phyloP scores from a whole-genome alignment of 805 yeast genomes.

The Blastobotrys terrestris region DNA sequence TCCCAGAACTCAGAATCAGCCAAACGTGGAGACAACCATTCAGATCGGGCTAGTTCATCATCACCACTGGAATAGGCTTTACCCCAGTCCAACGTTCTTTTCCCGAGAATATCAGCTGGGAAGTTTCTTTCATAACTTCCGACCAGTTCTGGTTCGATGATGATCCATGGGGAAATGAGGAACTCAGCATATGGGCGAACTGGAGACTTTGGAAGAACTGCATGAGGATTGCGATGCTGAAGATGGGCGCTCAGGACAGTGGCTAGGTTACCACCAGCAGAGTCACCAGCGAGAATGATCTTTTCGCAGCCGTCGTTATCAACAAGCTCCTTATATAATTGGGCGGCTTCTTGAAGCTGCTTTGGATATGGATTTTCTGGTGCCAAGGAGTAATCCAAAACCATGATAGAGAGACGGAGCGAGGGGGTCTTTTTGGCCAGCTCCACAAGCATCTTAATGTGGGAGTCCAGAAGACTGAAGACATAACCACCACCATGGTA shows the following conservation, averaged over 20 bases:
- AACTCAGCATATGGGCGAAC: conserved; percentile 11
- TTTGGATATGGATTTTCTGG: conserved; percentile 11
- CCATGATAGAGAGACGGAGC: conserved; percentile 10
- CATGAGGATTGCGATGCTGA: conserved; percentile 3
- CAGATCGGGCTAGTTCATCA: background rate
- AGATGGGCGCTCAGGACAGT: conserved; percentile 9
- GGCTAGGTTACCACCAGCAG: conserved; percentile 15
- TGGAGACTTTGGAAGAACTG: background rate
- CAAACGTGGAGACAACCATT: conserved; percentile 9
- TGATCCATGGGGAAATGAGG: conserved; percentile 15
- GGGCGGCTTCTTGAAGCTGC: conserved; percentile 11
- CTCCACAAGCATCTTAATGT: conserved; percentile 4
- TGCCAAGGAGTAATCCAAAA: conserved; percentile 11
- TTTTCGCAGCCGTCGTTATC: conserved; percentile 8
- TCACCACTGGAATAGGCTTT: conserved; percentile 1
- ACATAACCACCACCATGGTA: conserved; percentile 17
- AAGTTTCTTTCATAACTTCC: conserved; percentile 9
- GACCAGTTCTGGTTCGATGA: conserved; percentile 6
- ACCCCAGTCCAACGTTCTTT: conserved; percentile 9
- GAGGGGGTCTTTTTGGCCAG: conserved; percentile 4
- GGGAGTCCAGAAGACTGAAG: conserved; percentile 6
- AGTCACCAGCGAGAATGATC: conserved; percentile 12
- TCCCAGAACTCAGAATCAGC: conserved; percentile 10
- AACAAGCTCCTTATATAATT: conserved; percentile 7
- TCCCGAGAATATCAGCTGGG: conserved; percentile 8